Conservation (phyloP, 1,139 yeast genomes). For the Ogataea hybrid region DNA sequence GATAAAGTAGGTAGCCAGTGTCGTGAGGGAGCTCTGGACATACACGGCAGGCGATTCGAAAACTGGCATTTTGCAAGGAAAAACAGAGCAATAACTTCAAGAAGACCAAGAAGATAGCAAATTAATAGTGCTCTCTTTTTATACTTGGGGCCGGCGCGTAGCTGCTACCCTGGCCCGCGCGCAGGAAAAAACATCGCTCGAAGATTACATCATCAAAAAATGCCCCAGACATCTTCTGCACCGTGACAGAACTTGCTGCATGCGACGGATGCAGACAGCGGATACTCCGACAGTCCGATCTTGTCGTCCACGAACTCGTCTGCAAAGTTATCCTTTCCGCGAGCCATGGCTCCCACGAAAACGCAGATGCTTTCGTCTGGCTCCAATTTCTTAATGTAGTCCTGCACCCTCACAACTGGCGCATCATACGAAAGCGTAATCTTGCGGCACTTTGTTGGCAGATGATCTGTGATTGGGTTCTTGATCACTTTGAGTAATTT, state of each 20-base stretch:
- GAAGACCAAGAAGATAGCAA: slow-evolving; percentile 8
- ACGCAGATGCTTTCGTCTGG: slow-evolving; percentile 94
- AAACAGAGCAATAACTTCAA: slow-evolving; percentile 11
- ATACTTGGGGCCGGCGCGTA: slow-evolving; percentile 8
- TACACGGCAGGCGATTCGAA: slow-evolving; percentile 46
- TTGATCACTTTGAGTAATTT: slow-evolving; percentile 90
- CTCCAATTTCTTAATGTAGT: slow-evolving; percentile 76
- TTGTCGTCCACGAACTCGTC: slow-evolving; percentile 97
- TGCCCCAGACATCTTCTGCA: slow-evolving; percentile 97
- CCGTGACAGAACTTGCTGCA: slow-evolving; percentile 98
- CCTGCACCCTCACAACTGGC: slow-evolving; percentile 82
- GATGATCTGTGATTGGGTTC: slow-evolving; percentile 94
- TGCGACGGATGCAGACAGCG: slow-evolving; percentile 96
- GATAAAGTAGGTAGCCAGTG: slow-evolving; percentile 40
- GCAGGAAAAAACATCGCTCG: not conserved
- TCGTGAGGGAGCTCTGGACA: slow-evolving; percentile 38
- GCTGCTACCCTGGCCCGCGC: slow-evolving; percentile 5
- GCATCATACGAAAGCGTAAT: slow-evolving; percentile 95
- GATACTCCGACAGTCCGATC: slow-evolving; percentile 92
- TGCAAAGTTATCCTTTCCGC: slow-evolving; percentile 96
- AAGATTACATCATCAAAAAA: slow-evolving; percentile 30
- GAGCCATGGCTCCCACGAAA: slow-evolving; percentile 98
- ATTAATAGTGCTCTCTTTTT: slow-evolving; percentile 4
- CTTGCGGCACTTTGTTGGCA: slow-evolving; percentile 94
- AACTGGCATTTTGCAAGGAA: slow-evolving; percentile 32